phyloP scores from a whole-genome alignment of 331 rosid genomes.

The Saraca asoca region DNA sequence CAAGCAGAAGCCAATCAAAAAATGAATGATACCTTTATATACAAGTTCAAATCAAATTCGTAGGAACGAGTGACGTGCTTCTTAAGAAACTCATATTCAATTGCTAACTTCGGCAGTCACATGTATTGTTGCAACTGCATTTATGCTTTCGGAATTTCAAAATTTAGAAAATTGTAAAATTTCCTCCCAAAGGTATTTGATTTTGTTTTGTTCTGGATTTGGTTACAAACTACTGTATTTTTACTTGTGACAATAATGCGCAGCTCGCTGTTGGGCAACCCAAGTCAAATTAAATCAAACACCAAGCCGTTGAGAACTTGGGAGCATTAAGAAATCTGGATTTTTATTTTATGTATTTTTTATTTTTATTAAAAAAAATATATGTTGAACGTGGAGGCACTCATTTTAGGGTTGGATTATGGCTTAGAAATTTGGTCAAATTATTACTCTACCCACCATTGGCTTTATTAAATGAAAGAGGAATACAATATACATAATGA shows the following conservation, averaged over 20 bases:
- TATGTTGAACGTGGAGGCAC: not conserved
- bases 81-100: not conserved
- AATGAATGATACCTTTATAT: not conserved
- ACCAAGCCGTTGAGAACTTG: not conserved
- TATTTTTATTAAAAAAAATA: too few species aligned
- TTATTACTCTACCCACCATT: slow-evolving; percentile 14
- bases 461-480: too few species aligned
- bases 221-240: not conserved
- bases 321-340: too few species aligned
- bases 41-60: not conserved
- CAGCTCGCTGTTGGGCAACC: not conserved
- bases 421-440: too few species aligned
- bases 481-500: too few species aligned
- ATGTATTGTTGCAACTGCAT: not conserved
- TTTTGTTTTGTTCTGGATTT: not conserved
- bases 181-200: too few species aligned
- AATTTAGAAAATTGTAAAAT: not conserved
- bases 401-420: not conserved
- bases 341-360: too few species aligned
- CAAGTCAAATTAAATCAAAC: not conserved
- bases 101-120: not conserved
- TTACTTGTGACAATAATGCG: not conserved
- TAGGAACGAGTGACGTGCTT: not conserved
- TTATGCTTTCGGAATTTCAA: not conserved
- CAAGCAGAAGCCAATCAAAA: not conserved